A percentile compares a stretch with the other conserved stretches of the same genome.
Evolutionary conservation across 2,329 filamentous ascomycete species (phyloP).

Genomic region (Fusarium sp.): DNA sequence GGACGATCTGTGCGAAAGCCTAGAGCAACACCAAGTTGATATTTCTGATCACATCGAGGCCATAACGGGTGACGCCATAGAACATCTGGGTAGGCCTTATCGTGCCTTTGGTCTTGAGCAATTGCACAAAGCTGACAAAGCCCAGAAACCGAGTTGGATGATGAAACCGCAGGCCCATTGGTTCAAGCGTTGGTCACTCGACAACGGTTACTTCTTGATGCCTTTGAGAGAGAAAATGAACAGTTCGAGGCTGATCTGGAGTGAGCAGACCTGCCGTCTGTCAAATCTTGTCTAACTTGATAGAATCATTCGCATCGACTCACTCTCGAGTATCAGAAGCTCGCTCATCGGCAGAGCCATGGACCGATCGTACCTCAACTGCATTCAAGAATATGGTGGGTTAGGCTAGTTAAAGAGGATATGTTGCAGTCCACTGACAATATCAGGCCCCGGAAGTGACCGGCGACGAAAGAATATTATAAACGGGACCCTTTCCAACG

Average conservation of each 20-base stretch:
- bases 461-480: slow-evolving; percentile 55
- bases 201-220: slow-evolving; percentile 46
- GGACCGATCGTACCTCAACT: slow-evolving; percentile 53
- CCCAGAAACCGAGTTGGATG: slow-evolving; percentile 6
- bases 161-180: slow-evolving; percentile 33
- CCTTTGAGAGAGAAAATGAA: slow-evolving; percentile 48
- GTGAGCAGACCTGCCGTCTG: neutral
- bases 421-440: neutral
- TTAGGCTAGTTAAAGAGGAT: neutral
- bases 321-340: slow-evolving; percentile 55
- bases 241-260: slow-evolving; percentile 35
- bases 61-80: slow-evolving; percentile 16
- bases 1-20: slow-evolving; percentile 35
- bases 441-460: slow-evolving; percentile 53
- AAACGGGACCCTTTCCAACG: slow-evolving; percentile 38
- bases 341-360: slow-evolving; percentile 57
- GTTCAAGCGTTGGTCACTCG: slow-evolving; percentile 48
- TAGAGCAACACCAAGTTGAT: slow-evolving; percentile 6
- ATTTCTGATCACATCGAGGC: slow-evolving; percentile 5
- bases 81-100: slow-evolving; percentile 32
- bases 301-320: slow-evolving; percentile 54
- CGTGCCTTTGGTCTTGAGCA: accelerated
- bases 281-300: neutral
- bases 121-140: neutral
- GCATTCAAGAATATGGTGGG: slow-evolving; percentile 54